These are phyloP conservation scores for Penicillium sclerotiorum DNA, from an alignment of 2,329 filamentous ascomycete species.

Conservation along the genomic window DNA sequence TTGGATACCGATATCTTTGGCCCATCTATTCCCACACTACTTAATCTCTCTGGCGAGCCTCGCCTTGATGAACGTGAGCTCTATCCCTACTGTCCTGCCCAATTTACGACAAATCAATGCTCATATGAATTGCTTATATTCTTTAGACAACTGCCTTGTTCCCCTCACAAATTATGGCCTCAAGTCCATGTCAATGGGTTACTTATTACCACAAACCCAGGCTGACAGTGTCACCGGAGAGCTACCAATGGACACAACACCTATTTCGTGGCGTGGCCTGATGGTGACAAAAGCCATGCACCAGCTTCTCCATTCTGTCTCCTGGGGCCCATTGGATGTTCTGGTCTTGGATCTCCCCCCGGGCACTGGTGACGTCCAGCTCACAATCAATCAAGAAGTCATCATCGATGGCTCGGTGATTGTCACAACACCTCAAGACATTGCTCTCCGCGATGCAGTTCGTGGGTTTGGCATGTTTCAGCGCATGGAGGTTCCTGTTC, in stretches of 20 bases:
- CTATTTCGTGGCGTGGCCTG: constrained; percentile 90
- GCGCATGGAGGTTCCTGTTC: constrained; percentile 73
- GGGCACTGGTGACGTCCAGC: constrained; percentile 91
- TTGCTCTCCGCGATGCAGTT: constrained; percentile 87
- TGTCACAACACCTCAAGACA: constrained; percentile 89
- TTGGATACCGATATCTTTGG: constrained; percentile 97
- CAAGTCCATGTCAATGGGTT: constrained; percentile 99
- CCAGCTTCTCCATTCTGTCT: constrained; percentile 91
- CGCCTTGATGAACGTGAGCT: constrained; percentile 70
- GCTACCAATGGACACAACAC: constrained; percentile 57
- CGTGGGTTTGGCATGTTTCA: constrained; percentile 93
- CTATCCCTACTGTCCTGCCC: background rate
- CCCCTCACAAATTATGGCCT: constrained; percentile 93
- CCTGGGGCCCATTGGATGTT: constrained; percentile 87
- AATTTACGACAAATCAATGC: background rate
- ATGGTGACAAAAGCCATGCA: constrained; percentile 99
- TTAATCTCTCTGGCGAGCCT: constrained; percentile 79
- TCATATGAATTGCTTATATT: constrained; percentile 12
- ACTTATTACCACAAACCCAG: constrained; percentile 62
- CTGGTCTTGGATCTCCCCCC: constrained; percentile 90
- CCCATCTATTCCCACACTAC: constrained; percentile 86
- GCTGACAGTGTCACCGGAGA: constrained; percentile 28
- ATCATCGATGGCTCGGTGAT: constrained; percentile 82
- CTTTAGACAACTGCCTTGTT: constrained; percentile 61
- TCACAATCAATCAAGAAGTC: constrained; percentile 95